phyloP scores from a whole-genome alignment of 2,329 filamentous ascomycete species.

The Septoria petroselini region DNA sequence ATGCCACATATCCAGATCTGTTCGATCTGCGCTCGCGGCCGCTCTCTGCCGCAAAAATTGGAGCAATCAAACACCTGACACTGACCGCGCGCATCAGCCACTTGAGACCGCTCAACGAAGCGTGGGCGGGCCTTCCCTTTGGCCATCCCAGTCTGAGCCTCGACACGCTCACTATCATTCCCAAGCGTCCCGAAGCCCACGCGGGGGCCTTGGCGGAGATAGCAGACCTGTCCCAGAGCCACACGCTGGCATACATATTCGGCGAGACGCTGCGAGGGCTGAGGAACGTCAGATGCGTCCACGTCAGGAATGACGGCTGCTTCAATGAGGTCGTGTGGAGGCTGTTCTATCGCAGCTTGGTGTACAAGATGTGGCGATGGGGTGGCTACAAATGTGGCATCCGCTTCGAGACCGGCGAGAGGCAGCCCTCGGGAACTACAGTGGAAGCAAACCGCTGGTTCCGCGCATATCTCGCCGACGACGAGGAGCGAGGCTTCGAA shows the following conservation, averaged over 20 bases:
- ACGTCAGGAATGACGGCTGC: conserved; percentile 35
- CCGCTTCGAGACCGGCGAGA: conserved; percentile 29
- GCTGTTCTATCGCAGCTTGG: conserved; percentile 36
- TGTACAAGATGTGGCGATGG: conserved; percentile 39
- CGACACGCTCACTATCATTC: conserved; percentile 35
- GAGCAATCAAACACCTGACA: conserved; percentile 35
- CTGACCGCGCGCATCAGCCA: conserved; percentile 35
- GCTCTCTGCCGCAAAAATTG: conserved; percentile 26
- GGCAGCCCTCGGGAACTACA: conserved; percentile 14
- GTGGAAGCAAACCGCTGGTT: conserved; percentile 23
- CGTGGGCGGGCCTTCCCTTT: conserved; percentile 38
- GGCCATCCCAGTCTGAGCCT: conserved; percentile 34
- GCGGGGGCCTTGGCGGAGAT: conserved; percentile 35
- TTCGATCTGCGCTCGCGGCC: conserved; percentile 30
- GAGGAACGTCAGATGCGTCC: conserved; percentile 31
- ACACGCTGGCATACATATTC: conserved; percentile 40
- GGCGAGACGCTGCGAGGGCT: conserved; percentile 38
- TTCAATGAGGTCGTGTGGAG: conserved; percentile 38
- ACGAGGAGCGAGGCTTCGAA: conserved; percentile 25
- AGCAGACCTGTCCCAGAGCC: conserved; percentile 37
- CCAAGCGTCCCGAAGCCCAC: conserved; percentile 33
- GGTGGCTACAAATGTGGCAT: conserved; percentile 35
- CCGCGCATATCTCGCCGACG: conserved; percentile 15
- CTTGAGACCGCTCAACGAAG: conserved; percentile 38
- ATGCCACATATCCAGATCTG: conserved; percentile 28